These are phyloP conservation scores for Endoconidiophora laricicola DNA, from an alignment of 2,329 filamentous ascomycete species.

Conservation along the genomic window DNA sequence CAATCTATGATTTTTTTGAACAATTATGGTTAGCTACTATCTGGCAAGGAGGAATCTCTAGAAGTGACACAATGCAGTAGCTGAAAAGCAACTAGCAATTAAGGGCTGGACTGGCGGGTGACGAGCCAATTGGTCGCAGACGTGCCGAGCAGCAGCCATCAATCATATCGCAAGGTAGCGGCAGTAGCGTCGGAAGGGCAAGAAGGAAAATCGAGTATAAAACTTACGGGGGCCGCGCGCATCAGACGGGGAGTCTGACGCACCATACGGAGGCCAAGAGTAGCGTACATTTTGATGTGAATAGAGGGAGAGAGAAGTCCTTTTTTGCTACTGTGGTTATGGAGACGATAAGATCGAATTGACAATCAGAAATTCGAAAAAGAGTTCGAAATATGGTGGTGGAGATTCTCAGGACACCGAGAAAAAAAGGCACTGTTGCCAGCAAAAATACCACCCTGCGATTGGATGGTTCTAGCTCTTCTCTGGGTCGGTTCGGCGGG, in stretches of 20 bases:
- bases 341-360: slow-evolving; percentile 1
- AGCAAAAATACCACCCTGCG: slow-evolving; percentile 1
- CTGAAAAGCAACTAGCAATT: too few relatives aligned
- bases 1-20: slow-evolving; percentile 30
- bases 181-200: not conserved
- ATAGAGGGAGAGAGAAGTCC: slow-evolving; percentile 1
- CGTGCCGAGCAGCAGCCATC: too few relatives aligned
- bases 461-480: not conserved
- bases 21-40: not conserved
- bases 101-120: too few relatives aligned
- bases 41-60: too few relatives aligned
- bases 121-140: too few relatives aligned
- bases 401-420: not conserved
- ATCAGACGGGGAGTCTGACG: slow-evolving; percentile 50
- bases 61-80: too few relatives aligned
- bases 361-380: slow-evolving; percentile 17
- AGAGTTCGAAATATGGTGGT: slow-evolving; percentile 13
- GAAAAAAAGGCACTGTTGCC: slow-evolving; percentile 2
- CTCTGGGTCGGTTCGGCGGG: not conserved
- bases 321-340: not conserved
- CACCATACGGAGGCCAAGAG: slow-evolving; percentile 49
- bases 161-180: not conserved
- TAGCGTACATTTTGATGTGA: slow-evolving; percentile 39
- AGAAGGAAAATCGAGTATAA: slow-evolving; percentile 6
- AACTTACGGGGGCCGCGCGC: slow-evolving; percentile 56